Evolutionary conservation across 2,329 filamentous ascomycete genomes (phyloP), one percentile per base, ranked within the genome.

Genomic region (Rasamsonia emersonii): DNA sequence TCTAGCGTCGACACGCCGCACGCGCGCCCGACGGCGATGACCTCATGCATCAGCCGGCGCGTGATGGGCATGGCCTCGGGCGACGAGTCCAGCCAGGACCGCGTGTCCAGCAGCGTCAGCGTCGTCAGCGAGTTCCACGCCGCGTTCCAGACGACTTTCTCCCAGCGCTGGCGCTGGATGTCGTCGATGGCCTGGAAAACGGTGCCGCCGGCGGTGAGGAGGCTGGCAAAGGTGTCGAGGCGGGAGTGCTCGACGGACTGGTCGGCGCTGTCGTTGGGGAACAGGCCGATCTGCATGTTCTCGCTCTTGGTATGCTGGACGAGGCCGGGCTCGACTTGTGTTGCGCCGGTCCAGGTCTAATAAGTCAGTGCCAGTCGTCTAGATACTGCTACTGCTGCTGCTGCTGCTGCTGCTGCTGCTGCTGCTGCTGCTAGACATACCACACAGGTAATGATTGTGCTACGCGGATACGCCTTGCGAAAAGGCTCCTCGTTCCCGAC

Each of bases 261-360:
- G 1, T 62, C 48, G 0, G 59, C 25, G 0, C 28, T 9, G 0
- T 48, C 15, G 18, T 68, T 71, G 0, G 60, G 53, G 40, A 66
- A 75, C 0, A 75, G 46, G 0, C 72, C 73, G 3, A 76, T 65
- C 34, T 76, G 65, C 48, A 70, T 67, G 38, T 71, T 59, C 44
- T 76, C 73, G 9, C 65, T 65, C 32, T 63, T 65, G 14, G 56
- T 68, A 41, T 76, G 73, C 6, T 53, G 47, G 15, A 75, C 54
- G 3, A 65, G 39, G 0, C 72, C 73, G 0, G 71, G 70, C 5
- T 56, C 46, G 3, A 53, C 52, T 40, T 77, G 73, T 0, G 51
- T 60, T 6, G 68, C 70, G 4, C 71, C 71, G 1, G 71, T 65
- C 72, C 67, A 72, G 1, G 64, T 64, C 64, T 67, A 15, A n/a